Evolutionary conservation across 2,329 filamentous ascomycete genomes (phyloP), one percentile per base, ranked within the genome.

Genomic region (Zalaria obscura): DNA sequence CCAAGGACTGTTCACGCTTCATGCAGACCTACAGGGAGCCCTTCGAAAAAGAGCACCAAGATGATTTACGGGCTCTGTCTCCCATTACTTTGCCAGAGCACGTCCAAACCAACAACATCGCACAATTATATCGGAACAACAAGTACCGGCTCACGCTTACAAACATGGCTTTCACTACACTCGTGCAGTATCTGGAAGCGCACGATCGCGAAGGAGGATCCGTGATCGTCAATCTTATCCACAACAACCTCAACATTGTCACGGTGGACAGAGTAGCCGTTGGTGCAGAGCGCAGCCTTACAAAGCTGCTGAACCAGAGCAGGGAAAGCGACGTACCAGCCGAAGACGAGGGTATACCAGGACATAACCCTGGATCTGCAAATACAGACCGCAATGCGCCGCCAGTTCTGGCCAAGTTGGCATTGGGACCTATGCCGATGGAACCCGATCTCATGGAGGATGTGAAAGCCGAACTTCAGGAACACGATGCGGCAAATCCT

Each of bases 91-190:
- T 91, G 1, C 78, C 86, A 0, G 75, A 83, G 44, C 91, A 98
- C 55, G 68, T 91, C 5, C 68, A 76, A 33, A 79, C 85, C 44
- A 93, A 91, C 55, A 60, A 74, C 2, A 73, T 81, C n/a, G 80
- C 83, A 5, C 84, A 82, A 57, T 67, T 91, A 3, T 98, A 95
- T 60, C 75, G 76, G 34, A 75, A 78, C 42, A 89, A 88, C 67
- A 91, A 86, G 59, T 98, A 96, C 58, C 77, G 86, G 8, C 72
- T 98, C 31, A 86, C 86, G 0, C 67, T 98, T n/a, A 95, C 88
- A 52, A 80, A 81, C 43, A 81, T 88, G 51, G 80, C 87, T 1
- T 87, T 83, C 44, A 80, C 78, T 43, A 83, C 83, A 45, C 72
- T 96, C 5, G 81, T 94, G 54, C 83, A 87, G 51, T 93, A 89